Base-by-base conservation (phyloP, 345 rosid species). In the Eucalyptus marginata region DNA sequence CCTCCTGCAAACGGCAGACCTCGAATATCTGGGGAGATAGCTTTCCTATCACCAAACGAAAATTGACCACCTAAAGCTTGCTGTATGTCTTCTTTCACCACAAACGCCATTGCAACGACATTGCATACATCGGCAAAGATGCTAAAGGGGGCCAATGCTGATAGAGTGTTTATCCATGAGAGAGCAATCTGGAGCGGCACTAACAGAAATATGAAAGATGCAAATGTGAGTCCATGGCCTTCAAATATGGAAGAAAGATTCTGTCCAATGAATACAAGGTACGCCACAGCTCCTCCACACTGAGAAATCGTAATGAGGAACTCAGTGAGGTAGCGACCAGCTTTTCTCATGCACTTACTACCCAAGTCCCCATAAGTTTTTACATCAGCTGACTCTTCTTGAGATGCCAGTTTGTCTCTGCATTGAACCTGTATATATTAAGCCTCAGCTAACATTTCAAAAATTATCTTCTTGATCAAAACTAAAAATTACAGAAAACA, bases 291-390 rank as follows among this genome's bases (percentile, higher is more conserved):
- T 46, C 98, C 99, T 91, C 99, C 99, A 89, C 98, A 96, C 18
- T 97, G 98, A 86, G 99, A 91, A n/a, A 92, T 49, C 89, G 94
- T 92, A 40, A 98, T 94, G 62, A 98, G 97, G n/a, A 89, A 89
- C 88, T 98, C 99, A 25, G 99, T 94, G 33, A 96, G 49, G 90
- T 88, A 95, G 49, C 99, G 95, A 31, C 99, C 99, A 33, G 92
- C 50, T n/a, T 68, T 93, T 50, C 99, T 98, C 93, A 95, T 83
- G 89, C 96, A 95, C 83, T 91, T 93, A 87, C 90, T 91, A 29
- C 98, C 99, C 90, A 98, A 91, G 87, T 98, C 99, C 83, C 99
- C 99, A 59, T 96, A 98, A 3, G 98, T 96, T 91, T n/a, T 94
- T 54, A 96, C 92, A 64, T 92, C 96, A 10, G 92, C 91, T 86